Evolutionary conservation across 164 flowering plant genomes (phyloP).

Genomic region (Tinospora cordifolia): DNA sequence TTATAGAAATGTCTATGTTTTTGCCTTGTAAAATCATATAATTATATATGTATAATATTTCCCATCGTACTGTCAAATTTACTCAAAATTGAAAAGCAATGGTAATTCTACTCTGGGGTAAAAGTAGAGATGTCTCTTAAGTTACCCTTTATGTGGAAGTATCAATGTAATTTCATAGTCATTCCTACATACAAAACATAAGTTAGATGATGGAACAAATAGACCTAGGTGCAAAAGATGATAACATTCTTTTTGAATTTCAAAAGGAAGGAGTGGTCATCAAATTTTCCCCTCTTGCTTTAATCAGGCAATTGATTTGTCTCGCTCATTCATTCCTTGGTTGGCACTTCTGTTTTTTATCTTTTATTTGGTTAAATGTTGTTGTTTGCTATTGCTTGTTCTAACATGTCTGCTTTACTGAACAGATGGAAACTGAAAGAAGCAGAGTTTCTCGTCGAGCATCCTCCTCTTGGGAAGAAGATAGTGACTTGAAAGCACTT

Average conservation of each 20-base stretch:
- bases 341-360: background rate
- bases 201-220: too few species aligned
- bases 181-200: too few species aligned
- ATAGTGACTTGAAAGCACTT: slow-evolving; percentile 75
- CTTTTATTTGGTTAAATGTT: background rate
- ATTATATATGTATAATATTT: background rate
- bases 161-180: too few species aligned
- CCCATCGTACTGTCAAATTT: too few species aligned
- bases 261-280: background rate
- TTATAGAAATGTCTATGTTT: background rate
- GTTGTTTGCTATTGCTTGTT: background rate
- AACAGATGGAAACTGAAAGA: slow-evolving; percentile 86
- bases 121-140: too few species aligned
- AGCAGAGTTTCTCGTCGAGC: slow-evolving; percentile 66
- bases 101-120: too few species aligned
- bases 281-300: background rate
- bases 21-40: background rate
- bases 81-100: too few species aligned
- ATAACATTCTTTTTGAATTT: background rate
- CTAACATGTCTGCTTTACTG: slow-evolving; percentile 3
- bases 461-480: slow-evolving; percentile 90
- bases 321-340: background rate
- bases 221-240: too few species aligned
- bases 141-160: too few species aligned
- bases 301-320: background rate